These are phyloP conservation scores for Mycena pura DNA, from an alignment of 768 basidiomycete species.

Conservation along the genomic window DNA sequence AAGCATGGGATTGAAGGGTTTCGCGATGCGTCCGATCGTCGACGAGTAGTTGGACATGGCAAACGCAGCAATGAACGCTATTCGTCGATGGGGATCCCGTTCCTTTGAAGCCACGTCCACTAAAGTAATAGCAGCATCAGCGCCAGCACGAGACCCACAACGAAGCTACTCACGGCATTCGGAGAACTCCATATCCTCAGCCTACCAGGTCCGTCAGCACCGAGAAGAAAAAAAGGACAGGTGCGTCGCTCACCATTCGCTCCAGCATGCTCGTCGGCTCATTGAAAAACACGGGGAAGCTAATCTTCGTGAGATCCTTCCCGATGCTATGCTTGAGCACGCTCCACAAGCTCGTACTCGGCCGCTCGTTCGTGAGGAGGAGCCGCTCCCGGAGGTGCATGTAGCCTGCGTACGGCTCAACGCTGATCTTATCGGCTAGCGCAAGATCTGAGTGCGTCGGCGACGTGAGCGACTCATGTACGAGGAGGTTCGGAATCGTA, in stretches of 20 bases:
- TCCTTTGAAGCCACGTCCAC: constrained; percentile 87
- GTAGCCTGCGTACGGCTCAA: constrained; percentile 72
- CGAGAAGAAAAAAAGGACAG: constrained; percentile 7
- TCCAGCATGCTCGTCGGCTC: constrained; percentile 97
- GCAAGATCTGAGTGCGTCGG: constrained; percentile 43
- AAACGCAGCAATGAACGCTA: constrained; percentile 94
- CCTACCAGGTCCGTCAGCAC: constrained; percentile 43
- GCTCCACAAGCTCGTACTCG: constrained; percentile 91
- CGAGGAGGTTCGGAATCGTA: constrained; percentile 74
- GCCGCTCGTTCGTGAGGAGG: constrained; percentile 78
- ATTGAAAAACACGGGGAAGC: constrained; percentile 93
- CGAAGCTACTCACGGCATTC: constrained; percentile 73
- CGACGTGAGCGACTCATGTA: constrained; percentile 67
- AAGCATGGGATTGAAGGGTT: constrained; percentile 97
- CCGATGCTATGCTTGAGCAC: constrained; percentile 96
- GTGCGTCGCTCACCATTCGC: constrained; percentile 81
- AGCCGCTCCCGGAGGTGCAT: constrained; percentile 63
- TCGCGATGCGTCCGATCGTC: constrained; percentile 95
- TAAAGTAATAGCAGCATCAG: constrained; percentile 34
- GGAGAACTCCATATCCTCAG: constrained; percentile 98
- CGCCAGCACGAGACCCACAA: background rate
- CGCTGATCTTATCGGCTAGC: constrained; percentile 22
- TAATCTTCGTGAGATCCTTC: constrained; percentile 95
- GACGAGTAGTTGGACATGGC: constrained; percentile 98
- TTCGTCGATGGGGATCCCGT: constrained; percentile 75